Base-by-base conservation (phyloP, 495 filamentous ascomycete genomes). In the Lepraria neglecta region DNA sequence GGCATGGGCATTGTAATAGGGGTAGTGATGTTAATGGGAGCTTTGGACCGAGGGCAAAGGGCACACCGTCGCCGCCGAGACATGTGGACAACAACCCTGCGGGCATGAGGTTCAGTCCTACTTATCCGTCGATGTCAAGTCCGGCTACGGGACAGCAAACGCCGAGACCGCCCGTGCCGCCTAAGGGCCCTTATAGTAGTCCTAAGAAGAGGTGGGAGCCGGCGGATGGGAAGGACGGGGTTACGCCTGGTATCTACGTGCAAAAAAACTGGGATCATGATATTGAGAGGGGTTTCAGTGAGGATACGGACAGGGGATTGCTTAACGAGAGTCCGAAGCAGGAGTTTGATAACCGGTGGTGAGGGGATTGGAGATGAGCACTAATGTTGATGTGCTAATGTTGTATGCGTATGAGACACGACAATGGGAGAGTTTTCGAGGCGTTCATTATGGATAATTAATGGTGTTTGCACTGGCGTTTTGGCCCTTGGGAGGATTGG, bases 251-350 rank as follows among this genome's bases (percentile, higher is more conserved):
- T 0, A 63, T 63, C 3, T 46, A 38, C 12, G 64, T 66, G 35
- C 60, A 59, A 4, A 48, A 35, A 35, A 54, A 31, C 14, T 65
- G 64, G 64, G 33, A 55, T 31, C 21, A 7, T 30, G 64, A 65
- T 28, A 35, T 62, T 14, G 63, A 65, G 45, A 56, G 60, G 30
- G 59, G 21, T 1, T 11, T 40, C n/a, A 58, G 58, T n/a, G 52
- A 24, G 3, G 64, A 62, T 30, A 65, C 11, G 12, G 64, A 65
- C 1, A 44, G 40, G 15, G 33, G 35, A n/a, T 43, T 53, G 24
- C 44, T 61, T 17, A 43, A 24, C 10, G 33, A 17, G 3, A 38
- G 44, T n/a, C 27, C 43, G 45, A 48, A 45, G 43, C 33, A 6
- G 15, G 15, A 48, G 10, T 48, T 27, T 43, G 11, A n/a, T 14